phyloP scores from a whole-genome alignment of 1,284 basidiomycete genomes.

The Vanrija pseudolonga region DNA sequence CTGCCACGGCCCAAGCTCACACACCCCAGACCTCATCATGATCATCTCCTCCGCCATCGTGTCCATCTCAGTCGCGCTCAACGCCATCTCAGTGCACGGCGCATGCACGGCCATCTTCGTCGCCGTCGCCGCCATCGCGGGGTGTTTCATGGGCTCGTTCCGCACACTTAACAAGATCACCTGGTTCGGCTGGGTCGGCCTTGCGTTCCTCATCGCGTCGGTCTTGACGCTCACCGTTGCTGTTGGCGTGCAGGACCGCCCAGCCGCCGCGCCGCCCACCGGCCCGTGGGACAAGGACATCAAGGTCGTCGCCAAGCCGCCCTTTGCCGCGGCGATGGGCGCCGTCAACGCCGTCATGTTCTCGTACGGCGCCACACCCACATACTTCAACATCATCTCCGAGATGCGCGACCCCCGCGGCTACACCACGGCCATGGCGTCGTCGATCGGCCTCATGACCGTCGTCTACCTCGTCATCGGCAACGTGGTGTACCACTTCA shows the following conservation, averaged over 20 bases:
- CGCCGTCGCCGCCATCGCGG: constrained; percentile 31
- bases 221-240: constrained; percentile 46
- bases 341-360: constrained; percentile 42
- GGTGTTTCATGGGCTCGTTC: constrained; percentile 34
- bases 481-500: constrained; percentile 29
- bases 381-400: constrained; percentile 21
- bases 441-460: constrained; percentile 34
- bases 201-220: constrained; percentile 34
- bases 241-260: constrained; percentile 44
- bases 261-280: constrained; percentile 29
- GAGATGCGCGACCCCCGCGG: constrained; percentile 35
- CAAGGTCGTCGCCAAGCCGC: constrained; percentile 20
- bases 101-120: constrained; percentile 45
- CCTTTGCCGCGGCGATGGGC: constrained; percentile 41
- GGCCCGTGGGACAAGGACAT: constrained; percentile 33
- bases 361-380: constrained; percentile 32
- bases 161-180: constrained; percentile 45
- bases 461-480: constrained; percentile 37
- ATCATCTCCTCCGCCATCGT: constrained; percentile 28
- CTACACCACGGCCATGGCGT: constrained; percentile 32
- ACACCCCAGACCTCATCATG: constrained; percentile 20
- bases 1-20: no score
- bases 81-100: constrained; percentile 43
- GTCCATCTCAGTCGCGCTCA: constrained; percentile 45
- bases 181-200: constrained; percentile 44